Conservation (phyloP, 202 grass and related monocot genomes). For the Panicum virgatum region DNA sequence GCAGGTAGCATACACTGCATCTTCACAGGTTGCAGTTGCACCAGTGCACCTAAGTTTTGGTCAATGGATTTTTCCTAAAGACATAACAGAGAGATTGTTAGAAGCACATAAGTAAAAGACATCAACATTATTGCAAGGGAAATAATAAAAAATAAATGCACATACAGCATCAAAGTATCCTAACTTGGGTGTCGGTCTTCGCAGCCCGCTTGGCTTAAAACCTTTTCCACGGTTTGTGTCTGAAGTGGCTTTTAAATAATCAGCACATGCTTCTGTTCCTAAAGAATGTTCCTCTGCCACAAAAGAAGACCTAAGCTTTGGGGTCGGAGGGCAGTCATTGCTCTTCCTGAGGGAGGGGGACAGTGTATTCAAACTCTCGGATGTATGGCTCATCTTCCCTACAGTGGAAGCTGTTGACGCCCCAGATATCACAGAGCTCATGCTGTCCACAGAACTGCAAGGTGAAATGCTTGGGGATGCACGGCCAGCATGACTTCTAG, state of each 20-base stretch:
- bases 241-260: conserved; percentile 28
- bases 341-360: conserved; percentile 46
- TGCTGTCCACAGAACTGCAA: conserved; percentile 69
- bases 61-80: conserved; percentile 47
- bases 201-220: conserved; percentile 61
- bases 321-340: conserved; percentile 21
- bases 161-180: conserved; percentile 87
- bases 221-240: conserved; percentile 40
- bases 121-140: conserved; percentile 11
- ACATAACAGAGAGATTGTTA: neutral
- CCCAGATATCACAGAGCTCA: conserved; percentile 56
- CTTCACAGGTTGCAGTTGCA: conserved; percentile 32
- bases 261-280: neutral
- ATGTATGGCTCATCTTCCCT: conserved; percentile 47
- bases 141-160: conserved; percentile 23
- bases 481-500: conserved; percentile 6
- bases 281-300: neutral
- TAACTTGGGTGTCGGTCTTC: conserved; percentile 65
- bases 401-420: conserved; percentile 48
- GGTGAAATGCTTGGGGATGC: conserved; percentile 58
- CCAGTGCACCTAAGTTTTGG: conserved; percentile 26
- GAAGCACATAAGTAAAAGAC: neutral
- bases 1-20: neutral
- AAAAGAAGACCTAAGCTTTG: conserved; percentile 19
- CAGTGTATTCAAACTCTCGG: conserved; percentile 34